Evolutionary conservation across 2,329 filamentous ascomycete genomes (phyloP).

Genomic region (Ophiostoma novo-ulmi): DNA sequence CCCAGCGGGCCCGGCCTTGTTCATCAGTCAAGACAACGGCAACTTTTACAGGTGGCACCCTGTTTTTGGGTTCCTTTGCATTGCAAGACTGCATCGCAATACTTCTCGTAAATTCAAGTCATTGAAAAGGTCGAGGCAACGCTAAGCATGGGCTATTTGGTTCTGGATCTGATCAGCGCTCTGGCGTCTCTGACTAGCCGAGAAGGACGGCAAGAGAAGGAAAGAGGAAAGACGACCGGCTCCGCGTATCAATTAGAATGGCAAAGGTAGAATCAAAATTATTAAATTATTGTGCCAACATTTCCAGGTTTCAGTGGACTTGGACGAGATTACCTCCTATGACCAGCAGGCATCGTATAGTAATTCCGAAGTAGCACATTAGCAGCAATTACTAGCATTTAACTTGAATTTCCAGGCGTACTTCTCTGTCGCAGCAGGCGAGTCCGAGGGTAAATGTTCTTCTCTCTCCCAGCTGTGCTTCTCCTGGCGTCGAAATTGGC

Average conservation of each 20-base stretch:
- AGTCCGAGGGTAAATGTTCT: conserved; percentile 1
- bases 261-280: background rate
- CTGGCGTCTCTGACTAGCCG: background rate
- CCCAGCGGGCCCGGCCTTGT: conserved; percentile 1
- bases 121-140: background rate
- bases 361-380: background rate
- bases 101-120: background rate
- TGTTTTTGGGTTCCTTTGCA: conserved; percentile 6
- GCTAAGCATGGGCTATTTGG: conserved; percentile 1
- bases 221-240: background rate
- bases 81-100: background rate
- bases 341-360: background rate
- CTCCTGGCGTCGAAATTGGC: background rate
- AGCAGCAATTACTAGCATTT: background rate
- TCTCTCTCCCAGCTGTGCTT: background rate
- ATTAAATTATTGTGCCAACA: background rate
- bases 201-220: background rate
- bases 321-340: background rate
- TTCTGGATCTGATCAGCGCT: conserved; percentile 19
- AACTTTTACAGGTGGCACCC: background rate
- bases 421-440: background rate
- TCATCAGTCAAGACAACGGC: background rate
- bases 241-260: background rate
- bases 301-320: background rate
- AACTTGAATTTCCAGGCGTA: background rate